Evolutionary conservation across 2,329 filamentous ascomycete species (phyloP).

Genomic region (Ceratocystis cacaofunesta): DNA sequence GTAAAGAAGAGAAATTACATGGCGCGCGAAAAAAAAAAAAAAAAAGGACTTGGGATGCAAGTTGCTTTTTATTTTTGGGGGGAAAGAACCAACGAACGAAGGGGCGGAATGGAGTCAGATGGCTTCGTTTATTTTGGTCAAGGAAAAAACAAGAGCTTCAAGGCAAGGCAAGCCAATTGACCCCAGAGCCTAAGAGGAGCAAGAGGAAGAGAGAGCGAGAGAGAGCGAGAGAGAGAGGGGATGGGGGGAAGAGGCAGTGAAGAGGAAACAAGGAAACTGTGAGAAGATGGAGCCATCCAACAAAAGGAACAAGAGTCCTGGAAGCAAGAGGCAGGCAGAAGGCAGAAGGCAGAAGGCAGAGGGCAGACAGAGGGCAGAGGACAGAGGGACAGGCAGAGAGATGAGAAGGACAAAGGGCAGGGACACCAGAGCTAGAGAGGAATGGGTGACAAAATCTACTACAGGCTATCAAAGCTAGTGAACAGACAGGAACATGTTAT

Average conservation of each 20-base stretch:
- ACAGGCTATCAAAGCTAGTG: background rate
- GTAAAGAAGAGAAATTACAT: constrained; percentile 8
- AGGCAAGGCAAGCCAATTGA: background rate
- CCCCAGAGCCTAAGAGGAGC: background rate
- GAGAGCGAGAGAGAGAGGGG: background rate
- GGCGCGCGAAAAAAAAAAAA: constrained; percentile 1
- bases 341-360: background rate
- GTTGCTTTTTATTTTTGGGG: constrained; percentile 9
- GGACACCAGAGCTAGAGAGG: background rate
- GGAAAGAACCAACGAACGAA: constrained; percentile 12
- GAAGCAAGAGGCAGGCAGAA: too few relatives aligned
- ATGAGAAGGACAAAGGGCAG: background rate
- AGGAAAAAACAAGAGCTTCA: background rate
- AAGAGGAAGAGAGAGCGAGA: background rate
- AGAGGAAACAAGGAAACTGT: background rate
- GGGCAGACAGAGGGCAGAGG: background rate
- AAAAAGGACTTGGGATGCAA: constrained; percentile 13
- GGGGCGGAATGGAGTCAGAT: constrained; percentile 20
- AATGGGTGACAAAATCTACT: constrained; percentile 3
- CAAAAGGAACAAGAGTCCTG: too few relatives aligned
- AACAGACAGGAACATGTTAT: background rate
- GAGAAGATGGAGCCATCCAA: background rate
- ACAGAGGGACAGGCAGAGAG: background rate
- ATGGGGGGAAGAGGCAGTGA: background rate
- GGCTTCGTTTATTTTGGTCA: constrained; percentile 4